Evolutionary conservation across 73 alveolate species (phyloP).

Genomic region (Uronychia setigera): DNA sequence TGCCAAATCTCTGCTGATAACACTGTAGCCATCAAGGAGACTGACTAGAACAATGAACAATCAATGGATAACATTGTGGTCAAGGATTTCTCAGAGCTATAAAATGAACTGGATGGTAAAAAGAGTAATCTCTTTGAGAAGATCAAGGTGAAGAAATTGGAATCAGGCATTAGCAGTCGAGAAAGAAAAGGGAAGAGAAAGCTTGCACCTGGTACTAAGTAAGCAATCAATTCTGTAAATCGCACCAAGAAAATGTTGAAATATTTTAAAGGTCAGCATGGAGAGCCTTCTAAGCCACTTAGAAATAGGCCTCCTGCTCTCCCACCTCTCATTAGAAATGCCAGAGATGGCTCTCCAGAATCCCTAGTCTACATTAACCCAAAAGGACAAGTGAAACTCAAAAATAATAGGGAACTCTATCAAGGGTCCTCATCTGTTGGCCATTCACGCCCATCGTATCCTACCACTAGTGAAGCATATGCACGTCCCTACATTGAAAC

Average conservation of each 20-base stretch:
- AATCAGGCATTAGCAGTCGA: background rate
- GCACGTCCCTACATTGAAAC: background rate
- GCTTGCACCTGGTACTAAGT: background rate
- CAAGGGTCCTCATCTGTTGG: background rate
- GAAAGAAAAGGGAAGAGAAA: background rate
- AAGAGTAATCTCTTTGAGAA: background rate
- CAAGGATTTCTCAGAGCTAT: background rate
- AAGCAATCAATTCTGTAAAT: background rate
- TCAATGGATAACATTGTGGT: background rate
- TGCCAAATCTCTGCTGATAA: background rate
- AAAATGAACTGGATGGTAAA: too few species aligned
- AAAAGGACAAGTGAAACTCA: background rate
- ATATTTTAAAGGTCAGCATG: background rate
- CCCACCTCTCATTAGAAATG: background rate
- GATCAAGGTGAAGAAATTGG: background rate
- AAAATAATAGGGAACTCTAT: background rate
- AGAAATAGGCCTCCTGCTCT: background rate
- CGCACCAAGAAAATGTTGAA: background rate
- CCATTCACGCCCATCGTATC: background rate
- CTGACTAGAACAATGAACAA: background rate
- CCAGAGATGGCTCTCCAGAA: background rate
- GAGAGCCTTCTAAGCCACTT: background rate
- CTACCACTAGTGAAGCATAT: background rate
- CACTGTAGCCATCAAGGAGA: background rate
- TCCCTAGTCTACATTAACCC: background rate